Evolutionary conservation across 208 protist species (phyloP), one percentile per base, ranked within the genome.

Genomic region (Blastocrithidia nonstop): DNA sequence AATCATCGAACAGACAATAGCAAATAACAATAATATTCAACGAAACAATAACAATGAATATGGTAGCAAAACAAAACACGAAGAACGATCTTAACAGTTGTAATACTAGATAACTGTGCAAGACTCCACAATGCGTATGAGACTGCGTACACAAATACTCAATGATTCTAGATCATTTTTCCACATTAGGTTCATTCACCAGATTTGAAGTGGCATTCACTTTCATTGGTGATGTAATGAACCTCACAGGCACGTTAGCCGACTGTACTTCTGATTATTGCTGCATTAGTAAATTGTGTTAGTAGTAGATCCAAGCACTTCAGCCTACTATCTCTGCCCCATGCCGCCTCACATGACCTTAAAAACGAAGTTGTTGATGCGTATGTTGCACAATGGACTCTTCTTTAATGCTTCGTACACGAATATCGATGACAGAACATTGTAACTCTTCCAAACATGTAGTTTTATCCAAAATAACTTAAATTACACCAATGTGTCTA

Each of bases 401-500:
- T 21, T 74, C 71, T 9, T 73, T 70, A 26, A 26, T 88, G 21
- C 63, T 95, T 42, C 71, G 72, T 43, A 81, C 49, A 48, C 88
- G n/a, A 95, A 64, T 90, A 89, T 62, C 77, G 88, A 61, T 93
- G 92, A 84, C 78, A 88, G 17, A 66, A 78, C 51, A 83, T 95
- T 35, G 73, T 57, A 46, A 69, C 70, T 27, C 93, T 88, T 45
- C 81, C 88, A 11, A 90, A 85, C 48, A 19, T 44, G 19, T 73
- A 83, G 40, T 87, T 92, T 45, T 95, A 95, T 56, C n/a, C 46
- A 41, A 24, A 57, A 50, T 8, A 64, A 70, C 38, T 65, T 93
- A n/a, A 20, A 38, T 59, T 31, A 84, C 69, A 6, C 64, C 66
- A 15, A 27, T 20, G 16, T 61, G 56, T 21, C 40, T 58, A 20